Base-by-base conservation (phyloP, 805 yeast species). In the Komagataella phaffii region DNA sequence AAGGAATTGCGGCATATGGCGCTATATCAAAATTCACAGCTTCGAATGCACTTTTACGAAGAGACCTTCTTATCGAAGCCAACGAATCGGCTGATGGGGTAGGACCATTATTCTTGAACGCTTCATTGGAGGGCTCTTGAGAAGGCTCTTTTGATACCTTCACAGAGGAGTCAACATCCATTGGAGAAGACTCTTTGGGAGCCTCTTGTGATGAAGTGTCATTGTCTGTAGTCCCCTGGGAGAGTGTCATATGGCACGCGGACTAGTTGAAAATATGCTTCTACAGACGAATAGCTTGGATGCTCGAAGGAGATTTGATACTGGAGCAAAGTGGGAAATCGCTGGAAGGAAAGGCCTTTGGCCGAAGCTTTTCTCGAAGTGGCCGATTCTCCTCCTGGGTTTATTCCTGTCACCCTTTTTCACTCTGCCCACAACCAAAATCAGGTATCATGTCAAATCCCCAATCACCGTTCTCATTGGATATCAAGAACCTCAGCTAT, bases 1-100 rank as follows among this genome's bases (percentile, higher is more conserved):
- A 88, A 1, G 96, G 91, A 8, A 90, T 82, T 1, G 97, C 96
- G 18, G 85, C 95, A 8, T 85, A 77, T 0, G 99, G 98, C 44
- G 78, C 72, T 2, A 91, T 80, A 53, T 86, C 95, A 57, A 81
- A 51, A 18, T 45, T 14, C 14, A 7, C 14, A 6, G 53, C 53
- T 7, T n/a, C 40, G 49, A 24, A 45, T 54, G 58, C 36, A 1
- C 14, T 30, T 8, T 30, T 7, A 1, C 62, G 52, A 44, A 57
- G 52, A 2, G 59, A 49, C 10, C 50, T 44, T 14, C 43, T 18
- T 14, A 45, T 45, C 10, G 51, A 18, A 19, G 51, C 46, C 10
- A 44, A 24, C n/a, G 50, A 43, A n/a, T 49, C 21, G 14, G 45
- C 45, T 24, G 50, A 47, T 19, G 49, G 48, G n/a, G 21, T 51